These are phyloP conservation scores for Orobanche coerulescens DNA, from an alignment of 257 asterid species.

Conservation along the genomic window DNA sequence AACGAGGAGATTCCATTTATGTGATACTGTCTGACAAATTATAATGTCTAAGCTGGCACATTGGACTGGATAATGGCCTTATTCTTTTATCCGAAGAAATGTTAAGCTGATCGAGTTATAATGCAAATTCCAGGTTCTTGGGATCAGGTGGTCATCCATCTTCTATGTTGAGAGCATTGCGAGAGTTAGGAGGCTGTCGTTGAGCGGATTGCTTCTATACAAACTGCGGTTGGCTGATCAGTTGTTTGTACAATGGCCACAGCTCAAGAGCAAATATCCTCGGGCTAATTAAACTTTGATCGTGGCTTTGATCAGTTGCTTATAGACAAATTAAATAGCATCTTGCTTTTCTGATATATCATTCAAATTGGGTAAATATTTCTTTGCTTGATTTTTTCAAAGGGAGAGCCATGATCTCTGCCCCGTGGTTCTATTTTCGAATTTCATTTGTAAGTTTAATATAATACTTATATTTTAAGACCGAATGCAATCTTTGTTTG, in stretches of 20 bases:
- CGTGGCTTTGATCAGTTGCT: too few species aligned
- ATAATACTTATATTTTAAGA: too few species aligned
- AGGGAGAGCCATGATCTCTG: too few species aligned
- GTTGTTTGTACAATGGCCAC: constrained; percentile 91
- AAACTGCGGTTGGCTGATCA: constrained; percentile 77
- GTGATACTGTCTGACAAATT: not conserved
- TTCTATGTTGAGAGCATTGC: constrained; percentile 96
- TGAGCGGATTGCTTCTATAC: constrained; percentile 80
- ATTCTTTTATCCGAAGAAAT: constrained; percentile 1
- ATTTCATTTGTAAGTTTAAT: too few species aligned
- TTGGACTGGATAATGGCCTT: not conserved
- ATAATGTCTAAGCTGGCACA: not conserved
- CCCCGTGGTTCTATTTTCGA: too few species aligned
- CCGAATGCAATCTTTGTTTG: too few species aligned
- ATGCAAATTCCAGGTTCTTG: constrained; percentile 47
- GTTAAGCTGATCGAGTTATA: not conserved
- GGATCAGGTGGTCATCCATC: constrained; percentile 78
- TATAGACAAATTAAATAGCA: too few species aligned
- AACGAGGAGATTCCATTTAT: too few species aligned
- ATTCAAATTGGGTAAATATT: too few species aligned
- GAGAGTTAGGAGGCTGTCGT: constrained; percentile 77
- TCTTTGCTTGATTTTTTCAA: too few species aligned
- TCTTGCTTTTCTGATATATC: too few species aligned
- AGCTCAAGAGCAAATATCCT: constrained; percentile 64
- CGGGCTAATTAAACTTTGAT: constrained; percentile 75